Base-by-base conservation (phyloP, 305 asterid genomes). In the Rubia tinctorum region DNA sequence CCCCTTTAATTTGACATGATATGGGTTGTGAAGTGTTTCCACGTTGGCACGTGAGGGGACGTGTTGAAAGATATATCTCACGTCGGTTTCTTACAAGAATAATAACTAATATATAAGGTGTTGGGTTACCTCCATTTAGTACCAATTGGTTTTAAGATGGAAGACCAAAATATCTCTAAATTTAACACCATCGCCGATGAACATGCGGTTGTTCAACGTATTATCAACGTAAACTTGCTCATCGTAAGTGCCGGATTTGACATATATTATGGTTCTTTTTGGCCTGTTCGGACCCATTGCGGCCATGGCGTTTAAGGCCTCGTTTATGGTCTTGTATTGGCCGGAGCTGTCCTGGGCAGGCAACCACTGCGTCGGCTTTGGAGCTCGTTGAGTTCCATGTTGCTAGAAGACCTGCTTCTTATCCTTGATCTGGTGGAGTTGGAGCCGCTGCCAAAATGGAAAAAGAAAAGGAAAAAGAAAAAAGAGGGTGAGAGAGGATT, bases 171-270 rank as follows among this genome's bases (percentile, higher is more conserved):
- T n/a, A n/a, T n/a, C n/a, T n/a, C n/a, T n/a, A n/a, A n/a, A n/a
- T n/a, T n/a, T n/a, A n/a, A n/a, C n/a, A n/a, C 97, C 98, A 42
- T 91, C 96, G 25, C 97, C 97, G 6, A 89, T 84, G 27, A 91
- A 80, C 97, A 91, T 88, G 9, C 91, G 66, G 67, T 93, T 86
- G 58, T 74, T 78, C 51, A 88, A 39, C 20, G 78, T 73, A 58
- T 80, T 77, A 22, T 77, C 79, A 7, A 91, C 84, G 61, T 83
- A 90, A 0, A 93, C 90, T 2, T 76, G 84, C 75, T 93, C 96
- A 7, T 15, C 34, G 39, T 89, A 93, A 3, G 80, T 76, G 14
- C 96, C 97, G 0, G 88, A 79, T 76, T 91, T 91, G 17, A 93
- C 88, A 56, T 86, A 84, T 5, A 89, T 77, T 0, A 88, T 59